Base-by-base conservation (phyloP, 1,284 basidiomycete species). In the Spongiforma sp. region DNA sequence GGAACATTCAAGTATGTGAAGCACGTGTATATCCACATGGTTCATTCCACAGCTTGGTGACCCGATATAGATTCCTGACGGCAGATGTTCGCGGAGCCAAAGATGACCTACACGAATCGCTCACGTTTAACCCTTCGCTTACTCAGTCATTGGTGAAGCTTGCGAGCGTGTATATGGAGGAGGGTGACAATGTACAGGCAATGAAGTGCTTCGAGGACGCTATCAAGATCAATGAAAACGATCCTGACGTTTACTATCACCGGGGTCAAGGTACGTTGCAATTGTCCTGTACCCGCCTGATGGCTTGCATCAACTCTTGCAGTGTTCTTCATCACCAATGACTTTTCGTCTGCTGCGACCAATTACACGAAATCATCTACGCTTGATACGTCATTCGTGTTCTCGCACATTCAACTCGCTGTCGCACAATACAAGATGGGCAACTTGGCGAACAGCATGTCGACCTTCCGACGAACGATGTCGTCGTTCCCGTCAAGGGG, bases 231-330 rank as follows among this genome's bases (percentile, higher is more conserved):
- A 90, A 99, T 74, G 78, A 91, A 8, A 82, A 90, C 59, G 96
- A 99, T 80, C 91, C 97, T 0, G 98, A 99, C 79, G 96, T 98
- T 67, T 99, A 96, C 84, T 99, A 99, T 81, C 98, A 99, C 80
- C 94, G 97, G 70, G 98, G 97, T 41, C 98, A 99, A 84, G 93
- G 93, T 91, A 59, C 62, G 82, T 75, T 17, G 28, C 7, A 37
- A n/a, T n/a, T 37, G 32, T 43, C 36, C 33, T 11, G 19, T 43
- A 5, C 33, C 57, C 60, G 39, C 30, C 3, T 21, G 10, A 32
- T 32, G 8, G 36, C n/a, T 10, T 59, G 30, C 43, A 24, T 52
- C 64, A 41, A 74, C 32, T 11, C 32, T 33, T 43, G 8, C 67
- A 93, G 98, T 99, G 52, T 86, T 95, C 78, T 99, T 99, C 81